Evolutionary conservation across 108 stramenopile species (phyloP), one percentile per base, ranked within the genome.

Genomic region (Schizochytrium sp.): DNA sequence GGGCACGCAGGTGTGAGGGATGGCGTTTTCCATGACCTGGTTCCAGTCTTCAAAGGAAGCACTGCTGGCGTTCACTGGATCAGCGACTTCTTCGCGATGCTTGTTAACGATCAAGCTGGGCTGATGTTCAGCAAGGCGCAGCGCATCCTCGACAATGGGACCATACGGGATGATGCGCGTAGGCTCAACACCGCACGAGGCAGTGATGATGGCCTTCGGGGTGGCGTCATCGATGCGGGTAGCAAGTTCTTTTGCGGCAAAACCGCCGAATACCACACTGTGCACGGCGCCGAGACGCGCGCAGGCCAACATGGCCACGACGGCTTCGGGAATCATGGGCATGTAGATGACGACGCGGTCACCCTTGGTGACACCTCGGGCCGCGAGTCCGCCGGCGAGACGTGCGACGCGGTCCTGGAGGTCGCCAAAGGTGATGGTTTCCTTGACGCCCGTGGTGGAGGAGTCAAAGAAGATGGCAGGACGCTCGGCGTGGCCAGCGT

Each of bases 221-320:
- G 89, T 60, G n/a, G 90, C 93, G 89, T 95, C 94, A 58, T 92
- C 87, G 83, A 97, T 96, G 23, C 96, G 88, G 60, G 76, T 88
- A 8, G 95, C 92, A 55, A 97, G 89, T 87, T 95, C 96, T 25
- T 89, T 89, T 4, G 95, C 87, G 21, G 96, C 95, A 90, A 97
- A 97, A 19, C 96, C 96, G 43, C 95, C 96, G 92, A 96, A 97
- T 5, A 97, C 96, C 28, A 97, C 96, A 47, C 91, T 92, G 88
- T 97, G 96, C 28, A 96, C 89, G 14, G 96, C 96, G 28, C 96
- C 95, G 60, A 96, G 91, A 21, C 95, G 90, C 8, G 95, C 91
- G 87, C 95, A 96, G 14, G 95, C 94, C 10, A 97, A 89, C 96
- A 97, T 96, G 25, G 96, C 94, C 55, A 97, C 89, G 5, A 91